These are phyloP conservation scores for Penicillium turbatum DNA, from an alignment of 495 filamentous ascomycete species.

Conservation along the genomic window DNA sequence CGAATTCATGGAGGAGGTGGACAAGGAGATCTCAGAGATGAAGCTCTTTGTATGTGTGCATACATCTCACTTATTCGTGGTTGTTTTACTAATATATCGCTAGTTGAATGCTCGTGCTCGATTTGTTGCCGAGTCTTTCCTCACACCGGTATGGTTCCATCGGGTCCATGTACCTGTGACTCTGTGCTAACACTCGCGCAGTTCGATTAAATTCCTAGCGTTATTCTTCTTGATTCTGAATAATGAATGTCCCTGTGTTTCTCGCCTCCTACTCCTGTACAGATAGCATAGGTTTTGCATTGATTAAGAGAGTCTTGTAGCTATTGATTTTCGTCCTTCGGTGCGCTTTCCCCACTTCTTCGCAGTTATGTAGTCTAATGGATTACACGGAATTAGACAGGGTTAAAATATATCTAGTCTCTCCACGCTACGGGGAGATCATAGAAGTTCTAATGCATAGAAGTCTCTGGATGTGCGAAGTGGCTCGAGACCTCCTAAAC, in stretches of 20 bases:
- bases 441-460: no score
- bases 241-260: constrained; percentile 21
- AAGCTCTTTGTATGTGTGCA: constrained; percentile 84
- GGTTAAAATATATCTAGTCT: no score
- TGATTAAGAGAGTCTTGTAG: constrained; percentile 5
- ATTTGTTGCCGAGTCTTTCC: constrained; percentile 96
- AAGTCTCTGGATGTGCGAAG: no score
- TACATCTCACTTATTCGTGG: constrained; percentile 12
- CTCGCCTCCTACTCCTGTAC: constrained; percentile 14
- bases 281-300: constrained; percentile 15
- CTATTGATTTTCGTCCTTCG: not conserved
- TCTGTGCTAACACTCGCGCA: constrained; percentile 12
- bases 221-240: constrained; percentile 10
- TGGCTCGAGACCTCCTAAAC: no score
- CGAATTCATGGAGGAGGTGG: constrained; percentile 98
- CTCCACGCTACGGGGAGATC: no score
- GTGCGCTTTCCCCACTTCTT: constrained; percentile 12
- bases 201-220: constrained; percentile 38
- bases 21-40: constrained; percentile 99
- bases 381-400: not conserved
- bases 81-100: constrained; percentile 16
- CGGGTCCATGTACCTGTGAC: not conserved
- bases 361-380: not conserved
- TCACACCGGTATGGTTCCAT: constrained; percentile 72
- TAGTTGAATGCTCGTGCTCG: constrained; percentile 95